Percentiles rank a stretch among this genome's conserved stretches.
Conservation (phyloP, 495 filamentous ascomycete species). For the Chaetomidium leptoderma region DNA sequence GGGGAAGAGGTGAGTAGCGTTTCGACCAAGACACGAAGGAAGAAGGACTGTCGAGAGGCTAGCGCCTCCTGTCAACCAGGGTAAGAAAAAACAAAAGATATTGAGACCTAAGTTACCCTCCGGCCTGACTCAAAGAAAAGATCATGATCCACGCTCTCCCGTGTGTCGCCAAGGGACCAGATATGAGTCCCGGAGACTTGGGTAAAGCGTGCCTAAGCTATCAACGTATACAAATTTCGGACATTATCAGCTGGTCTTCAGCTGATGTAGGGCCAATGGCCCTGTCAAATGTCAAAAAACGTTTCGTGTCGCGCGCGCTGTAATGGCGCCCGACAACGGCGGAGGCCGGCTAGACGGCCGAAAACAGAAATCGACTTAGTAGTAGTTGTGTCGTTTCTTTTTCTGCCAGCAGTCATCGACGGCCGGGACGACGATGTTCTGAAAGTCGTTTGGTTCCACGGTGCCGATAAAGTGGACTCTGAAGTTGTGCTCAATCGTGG, state of each 20-base stretch:
- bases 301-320: neutral
- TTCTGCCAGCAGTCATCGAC: conserved; percentile 45
- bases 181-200: neutral
- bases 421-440: conserved; percentile 35
- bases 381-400: conserved; percentile 30
- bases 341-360: neutral
- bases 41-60: neutral
- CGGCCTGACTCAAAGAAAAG: neutral
- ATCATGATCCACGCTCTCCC: neutral
- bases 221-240: conserved; percentile 15
- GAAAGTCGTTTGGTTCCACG: conserved; percentile 32
- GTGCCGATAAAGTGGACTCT: conserved; percentile 44
- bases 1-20: neutral
- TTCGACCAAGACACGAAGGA: neutral
- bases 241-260: conserved; percentile 17
- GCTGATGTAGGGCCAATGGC: conserved; percentile 8
- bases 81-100: neutral
- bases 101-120: neutral
- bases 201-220: neutral
- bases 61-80: too few relatives aligned
- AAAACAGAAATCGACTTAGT: neutral
- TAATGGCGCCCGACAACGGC: neutral
- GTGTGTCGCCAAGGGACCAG: neutral
- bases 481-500: conserved; percentile 48
- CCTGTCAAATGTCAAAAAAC: neutral